Evolutionary conservation across 345 rosid species (phyloP), one percentile per base, ranked within the genome.

Genomic region (Aurinia saxatilis): DNA sequence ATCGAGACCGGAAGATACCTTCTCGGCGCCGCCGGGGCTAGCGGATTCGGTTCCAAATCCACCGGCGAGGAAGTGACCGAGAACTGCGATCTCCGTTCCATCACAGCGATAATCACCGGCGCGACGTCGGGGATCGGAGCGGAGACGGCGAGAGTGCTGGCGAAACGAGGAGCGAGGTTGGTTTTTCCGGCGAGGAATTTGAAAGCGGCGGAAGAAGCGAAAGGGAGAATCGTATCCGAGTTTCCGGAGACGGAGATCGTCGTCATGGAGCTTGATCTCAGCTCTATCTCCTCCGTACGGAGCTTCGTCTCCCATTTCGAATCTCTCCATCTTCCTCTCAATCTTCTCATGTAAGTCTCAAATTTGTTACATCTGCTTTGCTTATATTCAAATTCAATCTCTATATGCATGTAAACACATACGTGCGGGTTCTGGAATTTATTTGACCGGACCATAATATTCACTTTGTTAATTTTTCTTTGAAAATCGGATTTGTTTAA

Each of bases 81-180:
- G n/a, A 48, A 57, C 66, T 77, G 74, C 69, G 84, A 87, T 74
- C 84, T 85, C 29, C 76, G 81, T 50, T 81, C 80, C 59, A 14
- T 79, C 60, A 93, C 97, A 17, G 97, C 90, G 53, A 70, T 93
- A 68, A 81, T 93, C 78, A 93, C 99, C 45, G 98, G 98, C 11
- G 95, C 95, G n/a, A 92, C 98, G 77, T 92, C 98, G 23, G 98
- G 98, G 68, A 92, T 92, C 58, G 98, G 98, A 59, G 91, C 86
- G 16, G 98, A 92, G 80, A 89, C 96, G 63, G 95, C 96, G 8
- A 81, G 95, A 18, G 93, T 82, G 30, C 40, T 92, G 52, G 91
- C 91, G 10, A 89, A 82, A 70, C 56, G 87, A 67, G 91, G 98
- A 36, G 93, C 83, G 50, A 75, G 83, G 73, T 73, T 92, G 74